A percentile compares a stretch with the other conserved stretches of the same genome.
These are phyloP conservation scores for sorghum (Sorghum bicolor) DNA, from an alignment of 176 grass and related monocot genomes.

Conservation along the genomic window DNA sequence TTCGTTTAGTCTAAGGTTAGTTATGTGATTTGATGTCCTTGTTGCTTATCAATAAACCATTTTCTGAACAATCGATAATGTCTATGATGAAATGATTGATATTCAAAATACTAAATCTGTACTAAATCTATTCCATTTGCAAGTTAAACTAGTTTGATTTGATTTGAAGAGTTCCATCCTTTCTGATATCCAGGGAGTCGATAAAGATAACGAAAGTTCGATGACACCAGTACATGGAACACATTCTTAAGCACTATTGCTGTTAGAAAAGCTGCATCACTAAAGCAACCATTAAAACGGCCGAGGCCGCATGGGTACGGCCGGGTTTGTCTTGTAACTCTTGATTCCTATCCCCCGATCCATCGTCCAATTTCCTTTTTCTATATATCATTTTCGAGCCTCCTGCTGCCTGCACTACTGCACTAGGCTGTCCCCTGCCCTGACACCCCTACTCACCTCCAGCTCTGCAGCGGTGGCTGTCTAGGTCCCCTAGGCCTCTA, in stretches of 20 bases:
- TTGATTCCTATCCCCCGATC: conserved; percentile 7
- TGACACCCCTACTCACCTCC: conserved; percentile 17
- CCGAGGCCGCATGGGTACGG: conserved; percentile 32
- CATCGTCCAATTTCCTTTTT: background rate
- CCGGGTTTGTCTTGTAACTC: conserved; percentile 31
- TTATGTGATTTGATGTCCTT: background rate
- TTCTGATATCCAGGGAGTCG: too few relatives aligned
- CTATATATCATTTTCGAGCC: conserved; percentile 22
- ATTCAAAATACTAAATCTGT: too few relatives aligned
- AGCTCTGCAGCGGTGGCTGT: conserved; percentile 33
- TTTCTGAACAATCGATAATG: too few relatives aligned
- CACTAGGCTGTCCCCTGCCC: conserved; percentile 18
- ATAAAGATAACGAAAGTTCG: background rate
- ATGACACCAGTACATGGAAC: background rate
- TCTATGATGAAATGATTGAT: too few relatives aligned
- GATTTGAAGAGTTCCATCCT: too few relatives aligned
- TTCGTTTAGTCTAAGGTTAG: too few relatives aligned
- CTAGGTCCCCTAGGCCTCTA: conserved; percentile 32
- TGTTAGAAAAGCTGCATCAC: conserved; percentile 1
- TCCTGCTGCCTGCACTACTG: conserved; percentile 20
- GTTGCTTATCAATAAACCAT: background rate
- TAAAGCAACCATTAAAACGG: conserved; percentile 12
- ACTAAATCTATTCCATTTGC: too few relatives aligned
- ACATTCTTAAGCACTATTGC: background rate
- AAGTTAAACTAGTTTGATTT: too few relatives aligned